Evolutionary conservation across 495 filamentous ascomycete species (phyloP), one percentile per base, ranked within the genome.

Genomic region (Trichocladium antarcticum): DNA sequence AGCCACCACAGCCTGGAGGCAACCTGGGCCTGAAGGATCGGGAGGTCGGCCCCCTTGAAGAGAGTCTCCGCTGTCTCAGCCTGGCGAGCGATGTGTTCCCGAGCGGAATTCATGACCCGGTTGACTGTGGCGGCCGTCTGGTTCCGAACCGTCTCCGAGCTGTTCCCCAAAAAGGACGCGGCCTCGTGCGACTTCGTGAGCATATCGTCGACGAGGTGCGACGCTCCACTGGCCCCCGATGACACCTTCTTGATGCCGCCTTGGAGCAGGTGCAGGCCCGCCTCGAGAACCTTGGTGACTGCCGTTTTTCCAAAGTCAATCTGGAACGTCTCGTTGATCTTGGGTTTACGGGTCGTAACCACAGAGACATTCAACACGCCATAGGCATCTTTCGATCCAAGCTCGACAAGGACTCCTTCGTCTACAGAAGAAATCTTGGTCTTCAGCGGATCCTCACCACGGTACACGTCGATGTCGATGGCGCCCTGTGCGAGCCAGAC

Each of bases 1-100:
- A 74, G 58, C 72, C 72, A 74, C 62, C 61, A 68, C n/a, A 74
- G 65, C 56, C 61, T 69, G 28, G 72, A 72, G 15, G 53, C 45
- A 11, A 74, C 56, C 42, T 71, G 72, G 20, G 69, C 69, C 19
- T 62, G 63, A 41, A 73, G 60, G 24, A 74, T 34, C 3, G 60
- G 56, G 22, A 68, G 20, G 29, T 62, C 45, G 19, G 59, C 49
- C 24, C 66, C 57, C 8, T 64, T 61, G 2, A 62, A 56, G n/a
- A 68, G 17, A 10, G 61, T 41, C 21, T 62, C 49, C 5, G 49
- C 55, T 2, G 62, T 41, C 24, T 53, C 62, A 15, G 53, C 16
- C 2, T 62, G 57, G 15, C 28, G 61, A 21, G 42, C 43, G 7
- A 67, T 15, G 12, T 44, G 37, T 41, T 58, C 50, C 17, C 54